Percentiles rank a stretch among this genome's conserved stretches.
phyloP scores from a whole-genome alignment of 441 rosid genomes.

The Pelargonium myrrhifolium region DNA sequence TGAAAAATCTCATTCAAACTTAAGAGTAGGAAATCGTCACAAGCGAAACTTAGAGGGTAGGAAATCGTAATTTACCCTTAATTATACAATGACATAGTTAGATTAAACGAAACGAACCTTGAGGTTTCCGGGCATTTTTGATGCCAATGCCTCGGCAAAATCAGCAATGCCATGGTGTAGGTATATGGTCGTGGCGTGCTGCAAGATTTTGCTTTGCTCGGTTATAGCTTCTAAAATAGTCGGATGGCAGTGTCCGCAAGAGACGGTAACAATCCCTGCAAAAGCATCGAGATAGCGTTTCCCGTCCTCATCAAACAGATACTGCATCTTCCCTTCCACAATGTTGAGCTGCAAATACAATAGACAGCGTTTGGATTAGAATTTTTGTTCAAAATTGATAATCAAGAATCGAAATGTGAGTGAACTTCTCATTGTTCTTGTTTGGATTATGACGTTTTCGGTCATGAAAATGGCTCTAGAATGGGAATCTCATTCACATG shows the following conservation, averaged over 20 bases:
- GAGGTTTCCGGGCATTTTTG: conserved; percentile 84
- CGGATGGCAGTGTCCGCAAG: conserved; percentile 95
- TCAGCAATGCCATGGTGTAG: conserved; percentile 76
- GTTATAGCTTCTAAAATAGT: conserved; percentile 50
- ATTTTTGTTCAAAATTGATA: no score
- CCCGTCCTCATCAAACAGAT: conserved; percentile 76
- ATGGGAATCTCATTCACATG: no score
- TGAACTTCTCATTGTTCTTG: no score
- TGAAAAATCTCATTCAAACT: no score
- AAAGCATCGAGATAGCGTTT: conserved; percentile 73
- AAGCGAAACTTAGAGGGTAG: no score
- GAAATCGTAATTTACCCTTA: no score
- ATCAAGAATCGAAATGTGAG: no score
- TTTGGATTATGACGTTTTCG: no score
- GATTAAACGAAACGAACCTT: conserved; percentile 39
- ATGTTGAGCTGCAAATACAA: conserved; percentile 51
- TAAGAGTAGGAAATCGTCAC: no score
- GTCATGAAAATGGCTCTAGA: no score
- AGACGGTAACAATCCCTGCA: conserved; percentile 88
- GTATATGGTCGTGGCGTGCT: conserved; percentile 82
- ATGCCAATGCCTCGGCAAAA: conserved; percentile 83
- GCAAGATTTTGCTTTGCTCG: conserved; percentile 81
- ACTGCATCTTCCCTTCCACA: conserved; percentile 96
- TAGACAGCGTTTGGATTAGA: neutral
- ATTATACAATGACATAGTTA: neutral